Conservation (phyloP, 2,329 filamentous ascomycete genomes). For the Aureobasidium sp. region DNA sequence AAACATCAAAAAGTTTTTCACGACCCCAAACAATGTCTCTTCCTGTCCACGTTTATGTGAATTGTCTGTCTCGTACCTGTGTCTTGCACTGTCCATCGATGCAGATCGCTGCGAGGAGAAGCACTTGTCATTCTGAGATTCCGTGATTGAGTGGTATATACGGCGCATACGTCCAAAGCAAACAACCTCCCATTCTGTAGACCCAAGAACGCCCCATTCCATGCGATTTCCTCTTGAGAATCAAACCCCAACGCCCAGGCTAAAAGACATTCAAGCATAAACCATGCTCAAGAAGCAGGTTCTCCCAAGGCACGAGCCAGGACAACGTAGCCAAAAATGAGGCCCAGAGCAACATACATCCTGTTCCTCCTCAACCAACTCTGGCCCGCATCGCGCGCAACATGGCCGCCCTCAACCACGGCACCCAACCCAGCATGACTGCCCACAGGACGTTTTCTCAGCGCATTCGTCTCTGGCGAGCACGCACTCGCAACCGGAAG, state of each 20-base stretch:
- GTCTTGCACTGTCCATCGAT: neutral
- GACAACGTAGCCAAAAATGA: constrained; percentile 75
- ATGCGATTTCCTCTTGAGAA: neutral
- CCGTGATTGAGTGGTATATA: neutral
- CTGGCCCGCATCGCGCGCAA: constrained; percentile 66
- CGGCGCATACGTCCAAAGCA: too few species aligned
- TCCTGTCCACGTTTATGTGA: neutral
- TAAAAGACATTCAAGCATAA: neutral
- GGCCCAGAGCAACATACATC: constrained; percentile 58
- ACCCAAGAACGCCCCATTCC: neutral
- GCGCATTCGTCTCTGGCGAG: constrained; percentile 54
- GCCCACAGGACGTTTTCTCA: constrained; percentile 53
- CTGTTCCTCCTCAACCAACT: constrained; percentile 78
- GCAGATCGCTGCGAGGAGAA: neutral
- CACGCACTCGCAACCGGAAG: constrained; percentile 41
- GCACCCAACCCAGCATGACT: constrained; percentile 47
- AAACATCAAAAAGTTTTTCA: constrained; percentile 10
- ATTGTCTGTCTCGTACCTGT: too few species aligned
- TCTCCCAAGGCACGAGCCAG: constrained; percentile 63
- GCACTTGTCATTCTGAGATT: neutral
- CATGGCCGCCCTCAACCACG: constrained; percentile 71
- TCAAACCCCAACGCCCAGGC: constrained; percentile 16
- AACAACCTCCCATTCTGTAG: neutral
- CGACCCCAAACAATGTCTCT: neutral
- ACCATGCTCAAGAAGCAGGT: neutral